Conservation (phyloP, 202 grass and related monocot species). For the Setaria italica region DNA sequence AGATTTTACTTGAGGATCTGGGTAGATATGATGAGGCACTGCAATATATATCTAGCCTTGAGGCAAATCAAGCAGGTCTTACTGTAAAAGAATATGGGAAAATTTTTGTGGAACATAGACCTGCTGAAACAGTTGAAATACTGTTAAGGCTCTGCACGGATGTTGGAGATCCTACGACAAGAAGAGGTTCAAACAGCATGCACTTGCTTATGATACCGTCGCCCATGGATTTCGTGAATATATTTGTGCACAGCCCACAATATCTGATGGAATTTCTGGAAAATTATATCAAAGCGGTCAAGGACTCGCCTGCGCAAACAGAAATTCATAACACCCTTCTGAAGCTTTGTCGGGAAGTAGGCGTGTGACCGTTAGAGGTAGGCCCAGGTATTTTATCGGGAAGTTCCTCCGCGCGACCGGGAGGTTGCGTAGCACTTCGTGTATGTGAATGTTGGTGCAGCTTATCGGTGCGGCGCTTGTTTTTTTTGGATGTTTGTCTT, state of each 20-base stretch:
- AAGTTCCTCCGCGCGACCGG: too few species aligned
- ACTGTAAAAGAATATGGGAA: slow-evolving; percentile 98
- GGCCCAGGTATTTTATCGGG: too few species aligned
- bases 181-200: slow-evolving; percentile 63
- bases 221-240: slow-evolving; percentile 97
- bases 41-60: slow-evolving; percentile 90
- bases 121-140: slow-evolving; percentile 92
- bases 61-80: slow-evolving; percentile 89
- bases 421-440: too few species aligned
- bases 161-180: slow-evolving; percentile 55
- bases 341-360: slow-evolving; percentile 73
- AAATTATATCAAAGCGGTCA: slow-evolving; percentile 83
- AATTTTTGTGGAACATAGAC: slow-evolving; percentile 93
- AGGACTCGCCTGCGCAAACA: slow-evolving; percentile 79
- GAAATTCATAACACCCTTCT: slow-evolving; percentile 97
- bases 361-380: too few species aligned
- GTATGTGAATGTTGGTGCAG: too few species aligned
- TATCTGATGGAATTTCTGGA: slow-evolving; percentile 96
- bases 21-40: slow-evolving; percentile 91
- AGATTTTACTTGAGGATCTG: slow-evolving; percentile 99
- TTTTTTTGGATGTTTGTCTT: too few species aligned
- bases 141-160: slow-evolving; percentile 77
- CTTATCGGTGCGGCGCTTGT: too few species aligned
- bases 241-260: slow-evolving; percentile 88
- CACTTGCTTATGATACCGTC: slow-evolving; percentile 80